These are phyloP conservation scores for Clavulina sp. DNA, from an alignment of 768 basidiomycete genomes.

Conservation along the genomic window DNA sequence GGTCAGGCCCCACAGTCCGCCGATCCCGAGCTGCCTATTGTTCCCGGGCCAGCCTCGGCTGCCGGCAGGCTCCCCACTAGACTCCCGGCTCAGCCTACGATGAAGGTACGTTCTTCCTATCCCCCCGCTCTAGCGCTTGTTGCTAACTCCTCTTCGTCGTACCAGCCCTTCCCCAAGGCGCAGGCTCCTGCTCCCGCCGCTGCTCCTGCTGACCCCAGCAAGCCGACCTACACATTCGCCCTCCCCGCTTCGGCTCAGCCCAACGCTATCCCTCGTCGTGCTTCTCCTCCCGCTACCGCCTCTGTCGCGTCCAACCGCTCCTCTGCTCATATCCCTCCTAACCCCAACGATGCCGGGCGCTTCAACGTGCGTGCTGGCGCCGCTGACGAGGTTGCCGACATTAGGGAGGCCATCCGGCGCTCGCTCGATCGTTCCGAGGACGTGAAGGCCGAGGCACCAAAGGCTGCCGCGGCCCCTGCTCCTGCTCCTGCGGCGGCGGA, in stretches of 20 bases:
- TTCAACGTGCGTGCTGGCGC: neutral
- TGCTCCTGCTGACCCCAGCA: neutral
- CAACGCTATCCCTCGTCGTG: neutral
- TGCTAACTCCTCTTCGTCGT: neutral
- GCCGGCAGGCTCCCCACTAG: neutral
- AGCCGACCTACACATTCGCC: neutral
- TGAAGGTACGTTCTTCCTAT: no score
- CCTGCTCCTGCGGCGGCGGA: neutral
- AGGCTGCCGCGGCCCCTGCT: neutral
- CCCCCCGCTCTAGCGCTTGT: no score
- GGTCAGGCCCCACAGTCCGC: no score
- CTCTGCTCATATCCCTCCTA: neutral
- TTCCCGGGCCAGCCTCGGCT: neutral
- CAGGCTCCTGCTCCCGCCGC: neutral
- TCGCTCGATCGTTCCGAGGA: neutral
- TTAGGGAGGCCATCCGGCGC: neutral
- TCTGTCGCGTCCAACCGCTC: neutral
- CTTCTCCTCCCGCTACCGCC: neutral
- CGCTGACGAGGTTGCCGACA: neutral
- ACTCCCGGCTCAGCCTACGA: neutral
- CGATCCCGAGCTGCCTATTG: no score
- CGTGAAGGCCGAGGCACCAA: neutral
- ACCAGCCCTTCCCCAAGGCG: neutral
- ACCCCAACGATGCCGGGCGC: neutral
- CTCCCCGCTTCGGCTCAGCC: neutral